Base-by-base conservation (phyloP, 768 basidiomycete species). In the Gautieria morchelliformis region DNA sequence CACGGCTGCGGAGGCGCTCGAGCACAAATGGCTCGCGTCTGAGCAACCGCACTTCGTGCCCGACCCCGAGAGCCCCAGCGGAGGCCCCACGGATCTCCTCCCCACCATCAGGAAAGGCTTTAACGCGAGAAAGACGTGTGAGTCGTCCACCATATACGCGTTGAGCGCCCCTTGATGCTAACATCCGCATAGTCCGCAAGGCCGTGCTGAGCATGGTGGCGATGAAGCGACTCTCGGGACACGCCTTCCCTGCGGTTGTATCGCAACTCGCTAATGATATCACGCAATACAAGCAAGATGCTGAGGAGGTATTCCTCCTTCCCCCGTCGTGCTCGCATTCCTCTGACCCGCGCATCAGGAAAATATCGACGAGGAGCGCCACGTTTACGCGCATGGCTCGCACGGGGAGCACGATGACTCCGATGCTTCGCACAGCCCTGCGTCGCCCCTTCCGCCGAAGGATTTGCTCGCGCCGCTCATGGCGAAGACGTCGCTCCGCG, bases 31-130 rank as follows among this genome's bases (percentile, higher is more conserved):
- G 91, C 78, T 99, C 53, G 81, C 85, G 33, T 78, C 79, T 52
- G 76, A 78, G 44, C 67, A 76, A 58, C 84, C 85, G 20, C 83
- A 90, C 73, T 89, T 81, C 69, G 88, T 89, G 37, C 71, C 78
- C 37, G 83, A 85, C 63, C 78, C 79, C 15, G 71, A 74, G 56
- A 78, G 75, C 59, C 71, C 76, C 37, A 75, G 72, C 52, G 87
- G 86, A 47, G 75, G 74, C 45, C 83, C 84, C 27, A 80, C 79
- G 22, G 84, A 96, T 72, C 76, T 98, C 65, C 72, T 97, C 63
- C 94, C 95, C 30, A 81, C 87, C 46, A 87, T 98, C 70, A 89
- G 85, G 77, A 89, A 82, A 71, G 85, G 83, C 32, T 93, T 96
- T 73, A 83, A 96, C 67, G 93, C 91, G 33, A 89, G 81, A 74